Evolutionary conservation across 345 rosid genomes (phyloP), one percentile per base, ranked within the genome.

Genomic region (Punica granatum): DNA sequence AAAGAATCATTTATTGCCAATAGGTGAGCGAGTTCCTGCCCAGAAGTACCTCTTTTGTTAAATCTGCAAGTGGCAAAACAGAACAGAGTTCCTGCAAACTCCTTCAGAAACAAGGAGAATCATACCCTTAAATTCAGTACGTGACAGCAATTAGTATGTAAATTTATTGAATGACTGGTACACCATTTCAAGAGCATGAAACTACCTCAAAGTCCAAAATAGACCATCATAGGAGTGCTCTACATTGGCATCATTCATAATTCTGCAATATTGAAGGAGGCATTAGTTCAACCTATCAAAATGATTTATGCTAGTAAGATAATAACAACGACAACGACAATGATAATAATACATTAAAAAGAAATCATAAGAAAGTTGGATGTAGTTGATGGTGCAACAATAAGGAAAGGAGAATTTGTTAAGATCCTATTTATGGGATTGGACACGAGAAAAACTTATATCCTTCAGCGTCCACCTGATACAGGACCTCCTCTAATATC

Each of bases 171-270:
- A 56, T 26, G 61, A 30, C 61, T 3, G 34, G 13, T 56, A 3
- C 26, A 4, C 23, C 60, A 16, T 39, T 37, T 31, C n/a, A 68
- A 60, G 19, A 19, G 16, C 25, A 35, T 33, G 67, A 70, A 56
- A 75, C 42, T 84, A 93, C 98, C 97, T 71, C 82, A 93, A 78
- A 72, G 90, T 90, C 98, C 98, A 93, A 18, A 90, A 79, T 60
- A 93, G 75, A 69, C 97, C 89, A 82, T 86, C 97, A 78, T 87
- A 93, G 31, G 85, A 73, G 76, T 83, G 92, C 74, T 78, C 79
- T 77, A 71, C 79, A 77, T 76, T 86, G 69, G 97, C 89, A 79
- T 87, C 94, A 74, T 83, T 85, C 84, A 90, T 46, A 73, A 93
- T 84, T 77, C 98, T 93, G 88, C 70, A 75, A 70, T 46, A 72